A percentile compares a stretch with the other conserved stretches of the same genome.
Evolutionary conservation across 2,329 filamentous ascomycete species (phyloP).

Genomic region (Talaromyces verruculosus): DNA sequence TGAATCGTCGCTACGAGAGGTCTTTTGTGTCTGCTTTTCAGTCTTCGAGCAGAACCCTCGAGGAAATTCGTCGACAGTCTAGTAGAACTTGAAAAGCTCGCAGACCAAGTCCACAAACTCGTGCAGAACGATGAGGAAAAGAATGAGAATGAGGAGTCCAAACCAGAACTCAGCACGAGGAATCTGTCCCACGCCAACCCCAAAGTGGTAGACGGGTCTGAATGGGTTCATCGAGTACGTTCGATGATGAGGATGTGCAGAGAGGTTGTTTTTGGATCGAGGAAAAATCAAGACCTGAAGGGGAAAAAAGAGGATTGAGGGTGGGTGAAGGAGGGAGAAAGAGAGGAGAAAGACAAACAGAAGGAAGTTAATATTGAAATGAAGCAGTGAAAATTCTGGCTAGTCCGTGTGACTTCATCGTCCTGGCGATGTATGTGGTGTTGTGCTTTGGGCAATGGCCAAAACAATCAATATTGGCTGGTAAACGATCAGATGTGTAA

Average conservation of each 20-base stretch:
- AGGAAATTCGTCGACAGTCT: not conserved
- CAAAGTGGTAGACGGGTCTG: not conserved
- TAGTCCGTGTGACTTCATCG: constrained; percentile 11
- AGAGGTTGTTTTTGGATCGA: not conserved
- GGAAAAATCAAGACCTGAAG: not conserved
- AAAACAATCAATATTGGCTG: constrained; percentile 4
- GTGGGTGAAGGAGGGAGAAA: not conserved
- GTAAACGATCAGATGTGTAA: not conserved
- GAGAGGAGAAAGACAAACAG: not conserved
- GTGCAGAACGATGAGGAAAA: constrained; percentile 6
- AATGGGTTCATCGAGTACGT: not conserved
- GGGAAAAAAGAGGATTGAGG: not conserved
- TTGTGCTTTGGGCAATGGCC: not conserved
- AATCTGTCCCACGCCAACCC: not conserved
- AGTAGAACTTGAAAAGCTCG: constrained; percentile 8
- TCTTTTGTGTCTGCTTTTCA: not conserved
- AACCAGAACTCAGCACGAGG: constrained; percentile 6
- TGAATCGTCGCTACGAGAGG: not conserved
- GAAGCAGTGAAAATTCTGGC: not conserved
- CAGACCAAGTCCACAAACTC: not conserved
- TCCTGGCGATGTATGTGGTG: constrained; percentile 6
- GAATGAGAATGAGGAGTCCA: constrained; percentile 5
- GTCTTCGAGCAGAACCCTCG: not conserved
- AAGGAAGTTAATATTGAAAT: not conserved
- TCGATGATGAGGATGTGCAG: not conserved